Evolutionary conservation across 1,284 basidiomycete species (phyloP).

Genomic region (Mycena citricolor): DNA sequence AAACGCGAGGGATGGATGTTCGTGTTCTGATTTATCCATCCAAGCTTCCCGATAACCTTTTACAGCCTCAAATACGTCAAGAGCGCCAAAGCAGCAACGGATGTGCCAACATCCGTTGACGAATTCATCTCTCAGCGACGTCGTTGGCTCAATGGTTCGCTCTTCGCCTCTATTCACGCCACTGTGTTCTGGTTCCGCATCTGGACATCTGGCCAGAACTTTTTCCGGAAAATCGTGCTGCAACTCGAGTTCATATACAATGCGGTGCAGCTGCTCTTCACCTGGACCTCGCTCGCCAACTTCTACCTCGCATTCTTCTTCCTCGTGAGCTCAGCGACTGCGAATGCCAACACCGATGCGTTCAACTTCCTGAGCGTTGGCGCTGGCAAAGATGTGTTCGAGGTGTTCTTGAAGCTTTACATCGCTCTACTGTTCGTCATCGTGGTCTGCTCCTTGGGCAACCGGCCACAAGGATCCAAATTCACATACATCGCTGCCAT

Average conservation of each 20-base stretch:
- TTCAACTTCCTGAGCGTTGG: slow-evolving; percentile 76
- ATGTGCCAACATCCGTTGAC: slow-evolving; percentile 80
- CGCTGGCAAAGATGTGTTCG: slow-evolving; percentile 75
- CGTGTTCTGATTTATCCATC: slow-evolving; percentile 31
- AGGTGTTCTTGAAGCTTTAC: slow-evolving; percentile 82
- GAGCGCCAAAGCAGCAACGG: slow-evolving; percentile 85
- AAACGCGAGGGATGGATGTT: slow-evolving; percentile 80
- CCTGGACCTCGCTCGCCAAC: slow-evolving; percentile 82
- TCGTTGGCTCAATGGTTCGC: slow-evolving; percentile 87
- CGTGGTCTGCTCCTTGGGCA: slow-evolving; percentile 81
- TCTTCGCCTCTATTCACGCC: slow-evolving; percentile 86
- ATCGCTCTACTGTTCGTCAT: slow-evolving; percentile 76
- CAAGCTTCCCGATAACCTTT: slow-evolving; percentile 15
- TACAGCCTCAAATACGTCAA: slow-evolving; percentile 85
- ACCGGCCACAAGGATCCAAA: slow-evolving; percentile 86
- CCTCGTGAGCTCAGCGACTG: slow-evolving; percentile 54
- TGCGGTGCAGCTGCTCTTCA: slow-evolving; percentile 75
- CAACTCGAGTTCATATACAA: slow-evolving; percentile 84
- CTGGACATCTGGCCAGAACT: slow-evolving; percentile 88
- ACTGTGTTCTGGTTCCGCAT: slow-evolving; percentile 83
- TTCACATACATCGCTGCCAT: slow-evolving; percentile 79
- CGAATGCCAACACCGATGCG: slow-evolving; percentile 54
- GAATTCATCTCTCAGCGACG: slow-evolving; percentile 92
- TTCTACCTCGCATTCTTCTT: slow-evolving; percentile 86
- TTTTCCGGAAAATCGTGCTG: slow-evolving; percentile 82